Evolutionary conservation across 257 asterid species (phyloP), one percentile per base, ranked within the genome.

Genomic region (Paraleonurus japonicus): DNA sequence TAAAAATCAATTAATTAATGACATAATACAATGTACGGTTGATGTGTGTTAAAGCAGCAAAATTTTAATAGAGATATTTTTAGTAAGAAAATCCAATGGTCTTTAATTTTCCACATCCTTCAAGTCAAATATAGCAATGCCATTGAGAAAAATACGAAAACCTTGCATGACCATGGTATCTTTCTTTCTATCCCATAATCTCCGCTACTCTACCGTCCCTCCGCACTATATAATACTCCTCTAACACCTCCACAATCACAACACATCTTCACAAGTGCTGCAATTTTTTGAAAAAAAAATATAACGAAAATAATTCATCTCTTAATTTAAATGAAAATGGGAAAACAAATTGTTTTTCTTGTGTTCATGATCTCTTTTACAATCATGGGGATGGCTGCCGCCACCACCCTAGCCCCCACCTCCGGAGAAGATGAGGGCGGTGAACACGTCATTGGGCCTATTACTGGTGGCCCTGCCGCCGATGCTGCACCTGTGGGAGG

Each of bases 401-500:
- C 87, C 30, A 51, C 43, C 2, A 3, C 81, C 47, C 5, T 35
- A 9, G 73, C 71, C 9, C 24, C 73, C 10, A 50, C 16, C 27
- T 50, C 48, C 0, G 5, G 41, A 13, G 71, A 37, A 62, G 64
- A 69, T 4, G 3, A 2, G 3, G 79, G 50, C 0, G 22, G 32
- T 3, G 53, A 12, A 7, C 26, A 71, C 2, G 71, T 72, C 59
- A 62, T 79, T 4, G 95, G 90, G 63, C 59, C 81, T 22, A 30
- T 78, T 0, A 69, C 27, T 1, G 88, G 81, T 10, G 65, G 61
- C 1, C 83, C 74, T 5, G 88, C 79, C 12, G 19, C 11, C 1
- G 95, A 81, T 1, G 88, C 85, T 1, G 92, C 93, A 35, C 88
- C 95, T 0, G 68, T 82, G 10, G 93, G 95, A 3, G 84, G 84